Percentiles rank a stretch among this genome's conserved stretches.
Conservation (phyloP, 306 rosid genomes). For the Cicer chorassanicum region DNA sequence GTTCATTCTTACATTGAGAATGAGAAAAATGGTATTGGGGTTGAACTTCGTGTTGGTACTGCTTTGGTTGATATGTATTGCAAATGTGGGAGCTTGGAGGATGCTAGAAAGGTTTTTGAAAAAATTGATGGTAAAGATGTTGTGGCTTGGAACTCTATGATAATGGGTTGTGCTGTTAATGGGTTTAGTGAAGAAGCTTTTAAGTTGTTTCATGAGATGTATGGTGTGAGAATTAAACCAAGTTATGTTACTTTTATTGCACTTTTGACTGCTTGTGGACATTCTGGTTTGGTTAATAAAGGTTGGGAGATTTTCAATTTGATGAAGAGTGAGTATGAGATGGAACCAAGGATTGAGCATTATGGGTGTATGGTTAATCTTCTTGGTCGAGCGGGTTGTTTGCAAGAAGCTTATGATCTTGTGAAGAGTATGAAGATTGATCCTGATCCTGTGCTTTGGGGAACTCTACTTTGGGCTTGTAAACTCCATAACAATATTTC, state of each 20-base stretch:
- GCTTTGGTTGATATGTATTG: conserved; percentile 84
- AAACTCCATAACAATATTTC: conserved; percentile 64
- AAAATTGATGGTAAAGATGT: conserved; percentile 58
- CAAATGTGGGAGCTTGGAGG: conserved; percentile 76
- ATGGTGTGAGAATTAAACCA: conserved; percentile 51
- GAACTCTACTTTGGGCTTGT: conserved; percentile 84
- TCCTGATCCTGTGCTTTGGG: conserved; percentile 81
- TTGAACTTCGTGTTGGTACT: conserved; percentile 65
- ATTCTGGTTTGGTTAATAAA: conserved; percentile 67
- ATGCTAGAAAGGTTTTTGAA: conserved; percentile 67
- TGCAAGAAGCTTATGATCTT: conserved; percentile 71
- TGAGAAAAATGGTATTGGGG: conserved; percentile 38
- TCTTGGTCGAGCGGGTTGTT: conserved; percentile 74
- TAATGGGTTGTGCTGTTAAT: conserved; percentile 71
- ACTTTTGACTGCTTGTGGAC: conserved; percentile 71
- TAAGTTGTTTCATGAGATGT: conserved; percentile 66
- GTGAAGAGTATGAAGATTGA: conserved; percentile 66
- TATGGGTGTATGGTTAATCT: conserved; percentile 84
- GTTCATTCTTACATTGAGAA: conserved; percentile 64
- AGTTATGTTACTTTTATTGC: conserved; percentile 72
- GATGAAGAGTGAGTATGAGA: conserved; percentile 61
- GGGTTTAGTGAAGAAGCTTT: conserved; percentile 72
- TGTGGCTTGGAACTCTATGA: conserved; percentile 84
- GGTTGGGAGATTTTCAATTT: conserved; percentile 62
- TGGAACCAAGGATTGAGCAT: conserved; percentile 75